phyloP scores from a whole-genome alignment of 2,329 filamentous ascomycete species.

The Taxawa tesnikishii region DNA sequence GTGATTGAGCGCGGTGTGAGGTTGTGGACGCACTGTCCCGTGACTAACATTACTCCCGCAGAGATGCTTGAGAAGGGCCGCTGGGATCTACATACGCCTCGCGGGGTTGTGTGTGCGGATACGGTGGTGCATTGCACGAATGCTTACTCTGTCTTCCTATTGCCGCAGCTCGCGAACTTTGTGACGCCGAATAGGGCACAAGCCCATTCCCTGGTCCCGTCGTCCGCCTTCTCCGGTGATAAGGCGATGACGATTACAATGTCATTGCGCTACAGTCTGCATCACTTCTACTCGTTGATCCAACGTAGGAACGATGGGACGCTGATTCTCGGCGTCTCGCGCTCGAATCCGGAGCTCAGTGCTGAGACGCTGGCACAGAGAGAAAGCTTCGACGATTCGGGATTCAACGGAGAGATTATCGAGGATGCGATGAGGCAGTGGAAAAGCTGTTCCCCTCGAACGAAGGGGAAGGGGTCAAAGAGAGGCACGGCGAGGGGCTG shows the following conservation, averaged over 20 bases:
- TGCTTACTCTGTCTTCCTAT: slow-evolving; percentile 24
- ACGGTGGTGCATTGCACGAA: slow-evolving; percentile 29
- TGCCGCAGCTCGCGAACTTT: slow-evolving; percentile 22
- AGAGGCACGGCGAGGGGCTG: slow-evolving; percentile 29
- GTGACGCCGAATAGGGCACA: slow-evolving; percentile 33
- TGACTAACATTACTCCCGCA: slow-evolving; percentile 12
- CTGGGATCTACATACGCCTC: slow-evolving; percentile 24
- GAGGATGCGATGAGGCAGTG: slow-evolving; percentile 26
- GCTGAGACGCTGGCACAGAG: slow-evolving; percentile 11
- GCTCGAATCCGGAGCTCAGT: slow-evolving; percentile 24
- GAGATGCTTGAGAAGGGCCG: slow-evolving; percentile 6
- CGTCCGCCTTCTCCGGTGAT: slow-evolving; percentile 21
- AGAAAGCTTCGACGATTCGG: slow-evolving; percentile 27
- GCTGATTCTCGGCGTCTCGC: slow-evolving; percentile 29
- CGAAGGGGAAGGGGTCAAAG: slow-evolving; percentile 4
- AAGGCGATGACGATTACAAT: slow-evolving; percentile 27
- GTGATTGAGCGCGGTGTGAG: slow-evolving; percentile 25
- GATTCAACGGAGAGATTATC: slow-evolving; percentile 27
- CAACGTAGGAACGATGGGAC: slow-evolving; percentile 32
- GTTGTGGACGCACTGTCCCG: slow-evolving; percentile 33
- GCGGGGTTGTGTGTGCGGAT: slow-evolving; percentile 18
- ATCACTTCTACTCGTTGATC: slow-evolving; percentile 39
- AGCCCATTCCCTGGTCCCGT: slow-evolving; percentile 32
- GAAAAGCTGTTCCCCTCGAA: slow-evolving; percentile 21
- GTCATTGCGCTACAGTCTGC: slow-evolving; percentile 32